Evolutionary conservation across 805 yeast genomes (phyloP).

Genomic region (Saccharomycopsis javanensis): DNA sequence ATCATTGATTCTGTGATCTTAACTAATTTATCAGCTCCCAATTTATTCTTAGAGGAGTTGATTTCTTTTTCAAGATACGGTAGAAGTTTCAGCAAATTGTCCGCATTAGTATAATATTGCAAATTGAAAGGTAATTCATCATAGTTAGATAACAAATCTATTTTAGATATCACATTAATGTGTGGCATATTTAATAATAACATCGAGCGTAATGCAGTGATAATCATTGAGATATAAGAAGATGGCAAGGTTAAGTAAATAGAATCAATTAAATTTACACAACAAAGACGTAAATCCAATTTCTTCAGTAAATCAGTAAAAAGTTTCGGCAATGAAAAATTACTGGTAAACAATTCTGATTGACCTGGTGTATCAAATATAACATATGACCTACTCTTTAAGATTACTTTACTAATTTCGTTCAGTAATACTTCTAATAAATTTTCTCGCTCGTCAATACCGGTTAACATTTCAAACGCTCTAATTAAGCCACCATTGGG

Average conservation of each 20-base stretch:
- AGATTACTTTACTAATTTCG: constrained; percentile 46
- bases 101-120: constrained; percentile 87
- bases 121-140: constrained; percentile 75
- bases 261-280: constrained; percentile 79
- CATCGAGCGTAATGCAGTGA: constrained; percentile 84
- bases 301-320: constrained; percentile 55
- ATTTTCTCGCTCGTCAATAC: constrained; percentile 31
- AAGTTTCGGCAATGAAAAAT: constrained; percentile 58
- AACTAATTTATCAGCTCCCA: constrained; percentile 29
- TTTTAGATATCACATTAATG: constrained; percentile 83
- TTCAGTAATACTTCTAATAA: constrained; percentile 49
- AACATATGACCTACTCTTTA: constrained; percentile 51
- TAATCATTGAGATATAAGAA: constrained; percentile 72
- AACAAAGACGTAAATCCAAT: constrained; percentile 66
- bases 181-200: constrained; percentile 88
- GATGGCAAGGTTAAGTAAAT: constrained; percentile 77
- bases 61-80: constrained; percentile 62
- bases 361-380: constrained; percentile 94
- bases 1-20: constrained; percentile 67
- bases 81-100: constrained; percentile 59
- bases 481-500: constrained; percentile 84
- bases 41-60: constrained; percentile 22
- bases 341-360: constrained; percentile 89
- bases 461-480: constrained; percentile 56
- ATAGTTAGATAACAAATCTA: constrained; percentile 68